Evolutionary conservation across 2,329 filamentous ascomycete genomes (phyloP).

Genomic region (Exophiala sideris): DNA sequence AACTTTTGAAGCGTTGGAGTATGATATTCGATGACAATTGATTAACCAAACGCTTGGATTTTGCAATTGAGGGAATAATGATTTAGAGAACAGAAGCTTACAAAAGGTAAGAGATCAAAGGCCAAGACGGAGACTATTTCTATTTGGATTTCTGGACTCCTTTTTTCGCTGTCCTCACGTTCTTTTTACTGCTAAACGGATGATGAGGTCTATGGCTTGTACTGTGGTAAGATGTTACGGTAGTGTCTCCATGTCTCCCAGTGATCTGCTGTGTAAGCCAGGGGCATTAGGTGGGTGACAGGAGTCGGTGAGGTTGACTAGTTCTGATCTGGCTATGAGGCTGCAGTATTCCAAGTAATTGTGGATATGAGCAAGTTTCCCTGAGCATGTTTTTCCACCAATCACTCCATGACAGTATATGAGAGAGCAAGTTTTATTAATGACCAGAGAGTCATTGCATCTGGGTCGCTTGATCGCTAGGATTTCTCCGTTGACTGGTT

Average conservation of each 20-base stretch:
- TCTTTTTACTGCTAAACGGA: neutral
- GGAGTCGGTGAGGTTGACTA: neutral
- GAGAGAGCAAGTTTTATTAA: neutral
- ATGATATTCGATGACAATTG: too few species aligned
- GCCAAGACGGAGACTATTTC: neutral
- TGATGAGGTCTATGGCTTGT: too few species aligned
- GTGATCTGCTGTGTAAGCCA: too few species aligned
- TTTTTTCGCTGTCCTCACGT: neutral
- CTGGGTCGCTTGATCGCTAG: too few species aligned
- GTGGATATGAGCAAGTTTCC: constrained; percentile 17
- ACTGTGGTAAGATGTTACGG: too few species aligned
- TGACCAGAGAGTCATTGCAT: too few species aligned
- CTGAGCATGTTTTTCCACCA: constrained; percentile 13
- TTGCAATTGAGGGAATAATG: too few species aligned
- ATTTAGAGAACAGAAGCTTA: neutral
- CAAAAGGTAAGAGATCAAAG: neutral
- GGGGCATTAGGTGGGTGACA: too few species aligned
- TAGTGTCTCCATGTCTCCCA: too few species aligned
- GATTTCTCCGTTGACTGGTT: too few species aligned
- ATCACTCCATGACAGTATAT: neutral
- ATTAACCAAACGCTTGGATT: too few species aligned
- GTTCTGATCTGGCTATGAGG: neutral
- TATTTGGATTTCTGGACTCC: neutral
- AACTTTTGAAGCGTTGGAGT: neutral
- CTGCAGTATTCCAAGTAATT: neutral